Evolutionary conservation across 495 filamentous ascomycete species (phyloP), one percentile per base, ranked within the genome.

Genomic region (Aspergillus biplanus): DNA sequence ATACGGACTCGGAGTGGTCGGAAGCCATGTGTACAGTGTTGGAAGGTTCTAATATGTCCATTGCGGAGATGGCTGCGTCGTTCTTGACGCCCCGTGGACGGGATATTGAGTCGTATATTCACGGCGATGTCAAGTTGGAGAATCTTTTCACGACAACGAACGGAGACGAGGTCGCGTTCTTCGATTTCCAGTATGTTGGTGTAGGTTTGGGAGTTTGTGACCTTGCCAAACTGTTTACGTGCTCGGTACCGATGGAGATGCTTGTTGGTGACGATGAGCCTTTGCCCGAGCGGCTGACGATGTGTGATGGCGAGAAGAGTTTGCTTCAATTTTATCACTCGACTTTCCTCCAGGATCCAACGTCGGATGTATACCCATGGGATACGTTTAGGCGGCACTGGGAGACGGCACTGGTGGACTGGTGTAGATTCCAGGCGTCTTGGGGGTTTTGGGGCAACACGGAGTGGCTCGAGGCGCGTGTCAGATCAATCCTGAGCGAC

Each of bases 391-490:
- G 58, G 27, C 65, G 71, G 32, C 74, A 78, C 61, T 78, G 76
- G 76, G 76, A 78, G 60, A 73, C 74, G 6, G 74, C 76, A 0
- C 58, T 78, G 46, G 76, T 77, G 4, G 76, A 78, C 59, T 78
- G 76, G 76, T 78, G 74, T 66, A 37, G 76, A 52, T 78, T 78
- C 54, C 76, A 78, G 65, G 76, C 76, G 1, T 78, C 76, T 4
- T 78, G 76, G 76, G 76, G 76, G 0, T 78, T 78, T 39, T 78
- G 76, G 76, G 76, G 76, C 7, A 77, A 78, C 39, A 78, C 76
- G 0, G 73, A 77, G 60, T 78, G 76, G 76, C 72, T 78, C 31
- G 70, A 75, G 55, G 74, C 74, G 4, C 70, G 76, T 42, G 76
- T 78, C 1, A 67, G 72, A 44, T 76, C 71, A 7, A 78, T 78